phyloP scores from a whole-genome alignment of 192 early-diverging fungal genomes.

The Phycomyces blakesleeanus region DNA sequence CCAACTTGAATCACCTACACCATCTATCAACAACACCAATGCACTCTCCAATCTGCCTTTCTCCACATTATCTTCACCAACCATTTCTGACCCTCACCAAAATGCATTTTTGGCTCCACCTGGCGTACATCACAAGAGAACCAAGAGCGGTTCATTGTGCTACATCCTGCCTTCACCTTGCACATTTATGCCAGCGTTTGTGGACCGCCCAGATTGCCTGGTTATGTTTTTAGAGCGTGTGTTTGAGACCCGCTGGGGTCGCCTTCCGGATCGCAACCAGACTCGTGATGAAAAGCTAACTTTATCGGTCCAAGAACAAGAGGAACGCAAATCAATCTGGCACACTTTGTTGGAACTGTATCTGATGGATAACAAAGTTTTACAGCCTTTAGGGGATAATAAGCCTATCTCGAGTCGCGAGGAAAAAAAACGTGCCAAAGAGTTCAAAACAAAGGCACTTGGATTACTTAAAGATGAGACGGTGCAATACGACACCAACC shows the following conservation, averaged over 20 bases:
- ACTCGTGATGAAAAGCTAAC: neutral
- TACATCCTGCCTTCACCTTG: constrained; percentile 52
- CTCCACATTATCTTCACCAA: constrained; percentile 15
- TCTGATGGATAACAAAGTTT: constrained; percentile 48
- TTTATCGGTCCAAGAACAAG: constrained; percentile 35
- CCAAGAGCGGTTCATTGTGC: constrained; percentile 4
- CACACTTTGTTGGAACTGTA: constrained; percentile 92
- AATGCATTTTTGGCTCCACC: neutral
- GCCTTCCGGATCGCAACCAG: constrained; percentile 4
- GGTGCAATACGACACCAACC: constrained; percentile 83
- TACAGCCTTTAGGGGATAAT: neutral
- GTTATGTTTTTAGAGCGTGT: constrained; percentile 84
- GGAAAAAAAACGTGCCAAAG: constrained; percentile 18
- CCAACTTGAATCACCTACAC: constrained; percentile 7
- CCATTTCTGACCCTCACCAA: constrained; percentile 4
- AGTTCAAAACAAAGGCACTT: constrained; percentile 57
- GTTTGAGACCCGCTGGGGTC: constrained; percentile 70
- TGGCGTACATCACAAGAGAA: neutral
- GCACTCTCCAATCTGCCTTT: constrained; percentile 39
- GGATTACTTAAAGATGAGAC: constrained; percentile 63
- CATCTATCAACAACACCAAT: constrained; percentile 11
- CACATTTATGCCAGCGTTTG: constrained; percentile 89
- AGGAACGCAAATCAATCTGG: constrained; percentile 78
- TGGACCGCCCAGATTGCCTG: constrained; percentile 75
- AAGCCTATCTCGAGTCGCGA: neutral